These are phyloP conservation scores for Russula abietina DNA, from an alignment of 768 basidiomycete genomes.

Conservation along the genomic window DNA sequence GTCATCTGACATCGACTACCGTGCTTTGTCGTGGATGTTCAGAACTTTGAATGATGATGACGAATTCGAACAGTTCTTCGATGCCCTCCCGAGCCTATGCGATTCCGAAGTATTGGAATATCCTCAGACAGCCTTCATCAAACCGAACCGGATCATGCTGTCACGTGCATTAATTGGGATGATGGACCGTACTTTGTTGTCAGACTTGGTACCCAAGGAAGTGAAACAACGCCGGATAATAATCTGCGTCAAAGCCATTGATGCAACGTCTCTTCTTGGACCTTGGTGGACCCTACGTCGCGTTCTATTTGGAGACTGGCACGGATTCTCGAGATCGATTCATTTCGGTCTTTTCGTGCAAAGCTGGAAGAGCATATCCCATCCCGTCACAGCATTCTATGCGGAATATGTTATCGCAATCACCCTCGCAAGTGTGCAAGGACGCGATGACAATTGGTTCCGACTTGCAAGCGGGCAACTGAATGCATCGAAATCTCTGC, in stretches of 20 bases:
- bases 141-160: background rate
- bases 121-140: background rate
- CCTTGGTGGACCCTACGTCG: background rate
- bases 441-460: constrained; percentile 4
- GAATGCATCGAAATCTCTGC: background rate
- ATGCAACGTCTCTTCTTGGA: background rate
- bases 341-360: constrained; percentile 4
- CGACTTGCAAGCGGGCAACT: background rate
- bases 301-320: constrained; percentile 4
- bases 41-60: background rate
- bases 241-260: constrained; percentile 3
- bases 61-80: constrained; percentile 9
- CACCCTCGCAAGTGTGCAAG: background rate
- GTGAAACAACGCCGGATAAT: background rate
- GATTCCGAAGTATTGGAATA: background rate
- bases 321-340: constrained; percentile 2
- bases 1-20: background rate
- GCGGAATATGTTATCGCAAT: background rate
- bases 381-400: background rate
- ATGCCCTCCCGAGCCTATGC: background rate
- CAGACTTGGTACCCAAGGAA: background rate
- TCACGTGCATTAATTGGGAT: background rate
- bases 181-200: constrained; percentile 6
- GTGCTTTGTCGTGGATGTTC: background rate
- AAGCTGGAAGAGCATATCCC: background rate